These are phyloP conservation scores for Monosporascus cannonballus DNA, from an alignment of 2,329 filamentous ascomycete genomes.

Conservation along the genomic window DNA sequence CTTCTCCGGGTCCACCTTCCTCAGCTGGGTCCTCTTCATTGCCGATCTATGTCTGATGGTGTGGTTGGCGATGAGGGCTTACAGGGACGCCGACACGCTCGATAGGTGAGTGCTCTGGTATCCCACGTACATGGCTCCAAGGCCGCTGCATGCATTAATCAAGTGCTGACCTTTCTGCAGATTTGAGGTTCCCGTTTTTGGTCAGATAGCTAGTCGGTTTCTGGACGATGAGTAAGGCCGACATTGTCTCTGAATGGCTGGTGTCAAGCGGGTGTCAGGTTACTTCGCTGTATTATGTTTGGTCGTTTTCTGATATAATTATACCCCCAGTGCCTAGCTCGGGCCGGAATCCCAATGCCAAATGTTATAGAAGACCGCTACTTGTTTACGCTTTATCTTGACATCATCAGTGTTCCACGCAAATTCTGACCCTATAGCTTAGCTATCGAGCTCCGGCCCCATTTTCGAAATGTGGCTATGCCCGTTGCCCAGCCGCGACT, in stretches of 20 bases:
- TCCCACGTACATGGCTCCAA: background rate
- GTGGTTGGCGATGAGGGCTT: constrained; percentile 72
- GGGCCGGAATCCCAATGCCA: constrained; percentile 7
- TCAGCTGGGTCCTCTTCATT: constrained; percentile 79
- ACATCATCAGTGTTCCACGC: no score
- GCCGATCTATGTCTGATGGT: constrained; percentile 70
- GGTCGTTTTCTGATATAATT: constrained; percentile 6
- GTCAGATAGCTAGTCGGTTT: constrained; percentile 77
- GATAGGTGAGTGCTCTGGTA: constrained; percentile 46
- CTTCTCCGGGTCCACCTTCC: constrained; percentile 75
- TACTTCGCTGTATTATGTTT: constrained; percentile 3
- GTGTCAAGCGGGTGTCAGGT: no score
- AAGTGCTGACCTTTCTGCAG: constrained; percentile 31
- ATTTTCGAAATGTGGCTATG: no score
- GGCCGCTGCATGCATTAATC: no score
- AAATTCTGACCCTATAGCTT: no score
- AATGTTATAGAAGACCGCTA: background rate
- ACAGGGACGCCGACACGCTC: constrained; percentile 69
- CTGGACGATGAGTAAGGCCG: constrained; percentile 62
- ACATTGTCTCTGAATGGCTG: no score
- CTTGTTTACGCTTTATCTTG: no score
- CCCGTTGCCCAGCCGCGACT: no score
- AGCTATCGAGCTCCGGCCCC: no score
- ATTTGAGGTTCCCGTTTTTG: constrained; percentile 84
- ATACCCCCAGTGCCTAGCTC: constrained; percentile 7